phyloP scores from a whole-genome alignment of 805 yeast genomes.

The Kluyveromyces aestuarii region DNA sequence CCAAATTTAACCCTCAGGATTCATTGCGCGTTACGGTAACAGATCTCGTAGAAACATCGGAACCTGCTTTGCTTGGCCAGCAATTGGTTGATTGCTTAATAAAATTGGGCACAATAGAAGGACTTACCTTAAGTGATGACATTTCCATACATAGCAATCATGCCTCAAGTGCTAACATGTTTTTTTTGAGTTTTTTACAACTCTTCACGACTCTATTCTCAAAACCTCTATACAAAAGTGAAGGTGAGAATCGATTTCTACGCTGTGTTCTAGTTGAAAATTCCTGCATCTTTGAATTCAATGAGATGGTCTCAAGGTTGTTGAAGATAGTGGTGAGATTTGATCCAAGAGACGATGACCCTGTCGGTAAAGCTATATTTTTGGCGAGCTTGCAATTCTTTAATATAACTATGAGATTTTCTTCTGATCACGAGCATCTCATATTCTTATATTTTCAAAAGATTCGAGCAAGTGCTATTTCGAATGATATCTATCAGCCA shows the following conservation, averaged over 20 bases:
- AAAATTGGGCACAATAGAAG: background rate
- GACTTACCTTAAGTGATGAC: background rate
- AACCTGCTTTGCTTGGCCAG: background rate
- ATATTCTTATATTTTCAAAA: constrained; percentile 27
- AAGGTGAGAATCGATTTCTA: constrained; percentile 48
- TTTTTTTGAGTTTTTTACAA: constrained; percentile 48
- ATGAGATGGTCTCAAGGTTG: constrained; percentile 57
- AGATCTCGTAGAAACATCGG: background rate
- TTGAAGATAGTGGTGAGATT: constrained; percentile 50
- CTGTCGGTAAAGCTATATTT: constrained; percentile 39
- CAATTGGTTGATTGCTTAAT: background rate
- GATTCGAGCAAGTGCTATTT: constrained; percentile 21
- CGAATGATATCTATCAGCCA: constrained; percentile 31
- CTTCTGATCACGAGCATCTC: background rate
- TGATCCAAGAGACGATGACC: constrained; percentile 32
- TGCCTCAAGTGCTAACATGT: background rate
- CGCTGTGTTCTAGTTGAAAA: constrained; percentile 41
- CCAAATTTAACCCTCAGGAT: constrained; percentile 1
- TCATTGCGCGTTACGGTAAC: background rate
- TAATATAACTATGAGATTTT: constrained; percentile 19
- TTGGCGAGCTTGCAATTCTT: constrained; percentile 49
- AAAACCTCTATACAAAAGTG: constrained; percentile 46
- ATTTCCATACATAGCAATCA: background rate
- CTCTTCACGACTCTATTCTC: constrained; percentile 55
- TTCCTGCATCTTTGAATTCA: constrained; percentile 38